phyloP scores from a whole-genome alignment of 148 eudicot species.

The Pouteria glomerata region DNA sequence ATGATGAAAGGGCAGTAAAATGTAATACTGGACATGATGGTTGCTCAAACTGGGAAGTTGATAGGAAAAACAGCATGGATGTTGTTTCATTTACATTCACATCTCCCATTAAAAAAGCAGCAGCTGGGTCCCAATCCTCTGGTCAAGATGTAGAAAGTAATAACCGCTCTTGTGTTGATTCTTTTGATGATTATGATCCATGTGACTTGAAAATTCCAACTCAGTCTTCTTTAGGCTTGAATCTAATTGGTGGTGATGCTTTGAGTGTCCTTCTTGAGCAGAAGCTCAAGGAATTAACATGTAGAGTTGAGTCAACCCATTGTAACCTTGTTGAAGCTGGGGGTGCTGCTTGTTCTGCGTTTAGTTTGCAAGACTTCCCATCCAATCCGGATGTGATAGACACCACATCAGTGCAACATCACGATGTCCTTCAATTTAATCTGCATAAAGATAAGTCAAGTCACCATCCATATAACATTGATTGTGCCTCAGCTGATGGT shows the following conservation, averaged over 20 bases:
- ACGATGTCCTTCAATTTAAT: slow-evolving; percentile 19
- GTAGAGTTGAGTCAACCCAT: slow-evolving; percentile 50
- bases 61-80: slow-evolving; percentile 56
- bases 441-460: slow-evolving; percentile 31
- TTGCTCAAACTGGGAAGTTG: slow-evolving; percentile 34
- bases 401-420: slow-evolving; percentile 19
- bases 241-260: slow-evolving; percentile 58
- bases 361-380: slow-evolving; percentile 28
- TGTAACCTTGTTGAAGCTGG: slow-evolving; percentile 27
- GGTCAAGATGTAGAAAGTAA: slow-evolving; percentile 27
- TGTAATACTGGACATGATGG: slow-evolving; percentile 38
- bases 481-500: slow-evolving; percentile 26
- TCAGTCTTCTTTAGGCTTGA: slow-evolving; percentile 43
- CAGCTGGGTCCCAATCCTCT: slow-evolving; percentile 35
- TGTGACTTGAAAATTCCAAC: slow-evolving; percentile 26
- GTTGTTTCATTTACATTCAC: slow-evolving; percentile 93
- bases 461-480: slow-evolving; percentile 26
- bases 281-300: slow-evolving; percentile 82
- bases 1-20: slow-evolving; percentile 40
- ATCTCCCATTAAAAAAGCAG: slow-evolving; percentile 82
- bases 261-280: slow-evolving; percentile 84
- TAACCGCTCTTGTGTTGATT: slow-evolving; percentile 16
- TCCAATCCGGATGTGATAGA: slow-evolving; percentile 19
- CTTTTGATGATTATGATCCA: slow-evolving; percentile 23
- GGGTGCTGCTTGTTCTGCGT: slow-evolving; percentile 27